Evolutionary conservation across 345 rosid species (phyloP), one percentile per base, ranked within the genome.

Genomic region (Reutealis trisperma): DNA sequence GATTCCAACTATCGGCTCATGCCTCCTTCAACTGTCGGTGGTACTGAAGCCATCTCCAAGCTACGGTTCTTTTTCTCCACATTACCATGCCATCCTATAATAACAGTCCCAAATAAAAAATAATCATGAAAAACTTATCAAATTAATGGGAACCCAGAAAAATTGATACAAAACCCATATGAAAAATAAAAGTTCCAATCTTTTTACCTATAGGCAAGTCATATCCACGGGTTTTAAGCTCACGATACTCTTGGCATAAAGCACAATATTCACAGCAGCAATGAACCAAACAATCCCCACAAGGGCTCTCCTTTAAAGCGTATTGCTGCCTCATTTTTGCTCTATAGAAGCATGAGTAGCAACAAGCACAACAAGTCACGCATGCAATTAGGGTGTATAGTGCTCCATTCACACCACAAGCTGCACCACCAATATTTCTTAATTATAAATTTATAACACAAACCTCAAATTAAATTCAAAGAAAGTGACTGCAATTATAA

Each of bases 301-400:
- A 74, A 32, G 80, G 84, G 54, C 72, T 77, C 37, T 77, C 63
- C 54, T 74, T 74, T 49, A 74, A 70, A 57, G 49, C 10, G 75
- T 77, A 80, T 6, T 81, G 87, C 72, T 78, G 77, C 83, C 89
- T 84, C 84, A 86, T 80, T 76, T 84, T 80, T 22, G 84, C 51
- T 21, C 87, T 79, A 60, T 80, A 80, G 73, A 86, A 84, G 79
- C 89, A 84, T 2, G 89, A 77, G 73, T 71, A 86, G 75, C 76
- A 84, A 47, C 85, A 76, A 0, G 87, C 62, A 55, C 75, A 82
- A 0, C 82, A 64, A 0, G 75, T 78, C 67, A 82, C 79, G 24
- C 79, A 84, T 1, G 77, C 41, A 3, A 84, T 65, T 18, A 86
- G 22, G 1, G 79, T 63, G 81, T 84, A 86, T 2, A 86, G 75